A percentile compares a stretch with the other conserved stretches of the same genome.
phyloP scores from a whole-genome alignment of 768 basidiomycete species.

The Daedaleopsis nitida region DNA sequence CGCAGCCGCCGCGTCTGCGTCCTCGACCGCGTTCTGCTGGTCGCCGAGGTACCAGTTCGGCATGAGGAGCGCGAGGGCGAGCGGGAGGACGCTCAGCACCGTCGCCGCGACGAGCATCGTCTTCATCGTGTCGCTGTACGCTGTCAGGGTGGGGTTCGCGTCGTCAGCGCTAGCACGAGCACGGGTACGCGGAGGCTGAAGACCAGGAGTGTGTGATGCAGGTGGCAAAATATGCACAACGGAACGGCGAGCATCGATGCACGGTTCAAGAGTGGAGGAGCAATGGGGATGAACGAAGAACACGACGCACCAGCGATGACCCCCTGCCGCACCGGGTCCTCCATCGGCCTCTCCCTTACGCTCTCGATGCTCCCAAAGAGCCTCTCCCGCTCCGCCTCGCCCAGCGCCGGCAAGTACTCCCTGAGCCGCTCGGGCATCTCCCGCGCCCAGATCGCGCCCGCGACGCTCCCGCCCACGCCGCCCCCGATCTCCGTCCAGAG shows the following conservation, averaged over 20 bases:
- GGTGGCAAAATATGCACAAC: too few species aligned
- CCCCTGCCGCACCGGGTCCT: conserved; percentile 18
- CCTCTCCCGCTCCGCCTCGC: conserved; percentile 8
- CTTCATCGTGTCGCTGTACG: conserved; percentile 22
- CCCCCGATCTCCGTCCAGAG: conserved; percentile 48
- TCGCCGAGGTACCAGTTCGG: conserved; percentile 70
- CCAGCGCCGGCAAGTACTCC: conserved; percentile 25
- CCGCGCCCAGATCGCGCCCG: conserved; percentile 25
- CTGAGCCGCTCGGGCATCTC: conserved; percentile 27
- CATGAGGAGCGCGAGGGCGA: conserved; percentile 40
- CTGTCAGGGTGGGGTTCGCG: neutral
- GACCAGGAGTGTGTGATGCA: too few species aligned
- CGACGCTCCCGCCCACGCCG: conserved; percentile 42
- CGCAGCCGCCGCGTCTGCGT: neutral
- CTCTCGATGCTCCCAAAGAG: conserved; percentile 21
- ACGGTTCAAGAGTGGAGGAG: neutral
- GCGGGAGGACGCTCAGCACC: conserved; percentile 11
- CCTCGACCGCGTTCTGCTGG: conserved; percentile 69
- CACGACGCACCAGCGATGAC: conserved; percentile 17
- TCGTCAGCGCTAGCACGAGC: neutral
- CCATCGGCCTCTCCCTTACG: conserved; percentile 13
- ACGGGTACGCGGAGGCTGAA: neutral
- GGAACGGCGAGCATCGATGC: too few species aligned
- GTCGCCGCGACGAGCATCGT: conserved; percentile 17
- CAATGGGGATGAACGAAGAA: neutral